These are phyloP conservation scores for Leishmania amazonensis DNA, from an alignment of 208 protist species.

Conservation along the genomic window DNA sequence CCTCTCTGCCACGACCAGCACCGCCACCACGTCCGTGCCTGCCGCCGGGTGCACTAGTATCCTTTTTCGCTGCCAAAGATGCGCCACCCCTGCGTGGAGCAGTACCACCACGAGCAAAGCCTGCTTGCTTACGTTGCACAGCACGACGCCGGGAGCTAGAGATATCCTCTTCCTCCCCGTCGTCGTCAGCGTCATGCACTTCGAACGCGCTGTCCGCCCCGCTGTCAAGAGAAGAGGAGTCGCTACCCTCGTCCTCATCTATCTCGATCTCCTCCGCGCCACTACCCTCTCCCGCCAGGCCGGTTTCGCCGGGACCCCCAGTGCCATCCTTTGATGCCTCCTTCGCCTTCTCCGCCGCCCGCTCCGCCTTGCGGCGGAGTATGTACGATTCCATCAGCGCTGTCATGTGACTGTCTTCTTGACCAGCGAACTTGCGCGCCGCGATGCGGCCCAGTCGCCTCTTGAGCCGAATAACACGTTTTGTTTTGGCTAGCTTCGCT, in stretches of 20 bases:
- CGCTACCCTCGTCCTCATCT: background rate
- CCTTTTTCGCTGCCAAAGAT: constrained; percentile 9
- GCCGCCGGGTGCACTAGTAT: background rate
- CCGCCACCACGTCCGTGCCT: background rate
- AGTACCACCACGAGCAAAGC: background rate
- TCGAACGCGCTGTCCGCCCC: constrained; percentile 19
- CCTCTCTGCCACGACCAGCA: constrained; percentile 1
- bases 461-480: constrained; percentile 64
- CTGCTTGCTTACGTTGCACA: constrained; percentile 2
- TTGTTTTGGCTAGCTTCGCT: constrained; percentile 57
- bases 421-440: constrained; percentile 50
- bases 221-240: constrained; percentile 17
- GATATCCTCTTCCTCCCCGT: constrained; percentile 11
- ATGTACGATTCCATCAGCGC: constrained; percentile 90
- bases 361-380: constrained; percentile 73
- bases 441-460: constrained; percentile 61
- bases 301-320: constrained; percentile 10
- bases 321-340: constrained; percentile 26
- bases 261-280: constrained; percentile 11
- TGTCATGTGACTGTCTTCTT: constrained; percentile 79
- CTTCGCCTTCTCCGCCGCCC: constrained; percentile 50
- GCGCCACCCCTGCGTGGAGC: background rate
- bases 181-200: constrained; percentile 4
- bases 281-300: constrained; percentile 9
- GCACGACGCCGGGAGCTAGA: constrained; percentile 4